These are phyloP conservation scores for Chalaropsis ovoidea DNA, from an alignment of 2,329 filamentous ascomycete species.

Conservation along the genomic window DNA sequence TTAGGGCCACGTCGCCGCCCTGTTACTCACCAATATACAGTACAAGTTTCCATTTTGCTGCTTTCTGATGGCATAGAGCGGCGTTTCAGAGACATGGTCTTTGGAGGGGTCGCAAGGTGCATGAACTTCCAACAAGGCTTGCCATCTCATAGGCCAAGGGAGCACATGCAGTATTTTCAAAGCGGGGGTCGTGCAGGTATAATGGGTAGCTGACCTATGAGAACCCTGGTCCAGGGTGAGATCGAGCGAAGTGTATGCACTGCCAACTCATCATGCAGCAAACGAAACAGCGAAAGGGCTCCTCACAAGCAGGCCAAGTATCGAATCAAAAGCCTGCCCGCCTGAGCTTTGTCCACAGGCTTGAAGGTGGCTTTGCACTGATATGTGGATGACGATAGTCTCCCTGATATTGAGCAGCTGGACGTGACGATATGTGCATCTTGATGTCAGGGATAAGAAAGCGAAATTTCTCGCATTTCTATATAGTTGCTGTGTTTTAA, in stretches of 20 bases:
- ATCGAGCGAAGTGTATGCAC: constrained; percentile 25
- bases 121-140: constrained; percentile 22
- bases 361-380: neutral
- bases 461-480: neutral
- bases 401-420: constrained; percentile 1
- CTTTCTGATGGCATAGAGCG: neutral
- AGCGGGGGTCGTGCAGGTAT: constrained; percentile 22
- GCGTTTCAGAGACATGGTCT: constrained; percentile 13
- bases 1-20: constrained; percentile 14
- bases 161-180: constrained; percentile 10
- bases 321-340: constrained; percentile 23
- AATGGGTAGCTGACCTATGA: constrained; percentile 20
- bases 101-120: constrained; percentile 15
- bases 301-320: neutral
- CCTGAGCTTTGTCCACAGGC: constrained; percentile 14
- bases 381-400: constrained; percentile 1
- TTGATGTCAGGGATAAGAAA: neutral
- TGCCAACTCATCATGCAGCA: constrained; percentile 26
- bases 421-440: neutral
- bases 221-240: constrained; percentile 23
- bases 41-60: constrained; percentile 2
- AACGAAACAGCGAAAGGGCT: constrained; percentile 18
- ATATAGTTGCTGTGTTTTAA: constrained; percentile 5
- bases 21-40: neutral
- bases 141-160: constrained; percentile 22